phyloP scores from a whole-genome alignment of 805 yeast genomes.

The Saturnispora dispora region DNA sequence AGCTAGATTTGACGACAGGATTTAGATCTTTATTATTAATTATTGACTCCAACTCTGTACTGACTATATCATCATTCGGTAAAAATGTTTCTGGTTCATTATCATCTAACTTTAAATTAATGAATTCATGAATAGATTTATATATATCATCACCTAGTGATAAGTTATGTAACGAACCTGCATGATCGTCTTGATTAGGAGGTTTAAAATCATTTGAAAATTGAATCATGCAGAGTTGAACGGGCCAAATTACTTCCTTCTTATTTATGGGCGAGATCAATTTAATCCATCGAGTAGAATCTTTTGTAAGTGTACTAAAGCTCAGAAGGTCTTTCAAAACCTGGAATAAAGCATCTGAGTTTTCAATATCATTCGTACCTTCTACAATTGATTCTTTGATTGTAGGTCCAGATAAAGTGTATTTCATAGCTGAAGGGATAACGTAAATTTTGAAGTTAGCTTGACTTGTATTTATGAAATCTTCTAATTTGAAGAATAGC shows the following conservation, averaged over 20 bases:
- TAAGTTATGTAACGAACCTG: conserved; percentile 18
- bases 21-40: neutral
- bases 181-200: neutral
- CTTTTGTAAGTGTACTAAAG: conserved; percentile 10
- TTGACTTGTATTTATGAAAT: conserved; percentile 22
- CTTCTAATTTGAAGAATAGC: conserved; percentile 24
- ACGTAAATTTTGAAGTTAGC: conserved; percentile 2
- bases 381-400: conserved; percentile 1
- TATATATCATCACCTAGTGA: conserved; percentile 14
- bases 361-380: conserved; percentile 24
- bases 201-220: conserved; percentile 23
- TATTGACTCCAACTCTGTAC: neutral
- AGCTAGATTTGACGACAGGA: neutral
- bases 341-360: conserved; percentile 50
- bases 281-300: conserved; percentile 37
- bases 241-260: conserved; percentile 65
- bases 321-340: conserved; percentile 51
- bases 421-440: conserved; percentile 5
- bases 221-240: conserved; percentile 56
- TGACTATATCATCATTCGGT: neutral
- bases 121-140: conserved; percentile 20
- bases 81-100: neutral
- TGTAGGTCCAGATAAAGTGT: neutral
- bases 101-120: conserved; percentile 10
- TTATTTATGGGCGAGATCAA: conserved; percentile 30